These are phyloP conservation scores for Fusarium circinatum DNA, from an alignment of 2,329 filamentous ascomycete genomes.

Conservation along the genomic window DNA sequence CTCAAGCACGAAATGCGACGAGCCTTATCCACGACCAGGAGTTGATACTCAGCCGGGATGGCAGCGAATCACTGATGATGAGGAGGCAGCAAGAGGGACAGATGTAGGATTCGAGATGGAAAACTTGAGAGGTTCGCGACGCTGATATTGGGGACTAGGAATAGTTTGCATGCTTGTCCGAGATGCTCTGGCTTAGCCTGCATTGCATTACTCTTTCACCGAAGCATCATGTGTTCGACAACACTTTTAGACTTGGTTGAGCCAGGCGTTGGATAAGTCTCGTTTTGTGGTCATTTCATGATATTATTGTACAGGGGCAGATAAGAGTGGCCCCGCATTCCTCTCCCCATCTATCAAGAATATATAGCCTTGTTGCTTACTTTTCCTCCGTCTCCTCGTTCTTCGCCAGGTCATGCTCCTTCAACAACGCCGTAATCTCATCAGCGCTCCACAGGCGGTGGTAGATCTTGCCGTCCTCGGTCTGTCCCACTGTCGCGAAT, in stretches of 20 bases:
- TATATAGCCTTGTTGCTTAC: constrained; percentile 50
- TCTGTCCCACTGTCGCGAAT: constrained; percentile 97
- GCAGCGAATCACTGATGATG: constrained; percentile 63
- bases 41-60: constrained; percentile 49
- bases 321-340: constrained; percentile 36
- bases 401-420: constrained; percentile 96
- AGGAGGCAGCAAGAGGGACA: constrained; percentile 54
- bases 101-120: constrained; percentile 55
- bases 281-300: constrained; percentile 43
- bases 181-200: constrained; percentile 13
- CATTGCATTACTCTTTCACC: constrained; percentile 17
- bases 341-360: constrained; percentile 44
- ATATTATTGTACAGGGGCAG: constrained; percentile 47
- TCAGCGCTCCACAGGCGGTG: constrained; percentile 97
- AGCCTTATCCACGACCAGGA: constrained; percentile 64
- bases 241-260: constrained; percentile 22
- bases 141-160: constrained; percentile 43
- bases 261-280: constrained; percentile 21
- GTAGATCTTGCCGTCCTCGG: constrained; percentile 95
- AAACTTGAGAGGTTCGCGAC: constrained; percentile 38
- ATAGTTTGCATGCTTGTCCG: constrained; percentile 31
- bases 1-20: constrained; percentile 62
- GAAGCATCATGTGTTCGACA: not conserved
- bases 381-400: constrained; percentile 77
- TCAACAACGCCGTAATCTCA: constrained; percentile 92